Base-by-base conservation (phyloP, 2,329 filamentous ascomycete genomes). In the Zalaria obscura region DNA sequence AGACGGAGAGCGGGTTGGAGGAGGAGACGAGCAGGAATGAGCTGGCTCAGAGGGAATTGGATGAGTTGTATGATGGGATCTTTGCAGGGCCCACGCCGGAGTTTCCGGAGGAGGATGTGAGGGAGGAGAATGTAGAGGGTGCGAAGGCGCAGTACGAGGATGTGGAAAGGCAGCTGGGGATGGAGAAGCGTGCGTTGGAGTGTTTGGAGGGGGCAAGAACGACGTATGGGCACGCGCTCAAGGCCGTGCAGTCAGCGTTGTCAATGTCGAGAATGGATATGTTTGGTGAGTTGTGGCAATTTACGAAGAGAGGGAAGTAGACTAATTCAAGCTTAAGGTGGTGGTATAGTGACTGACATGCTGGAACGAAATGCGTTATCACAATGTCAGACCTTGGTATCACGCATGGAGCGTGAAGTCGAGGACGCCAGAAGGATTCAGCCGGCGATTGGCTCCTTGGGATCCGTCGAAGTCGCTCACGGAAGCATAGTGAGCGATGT, bases 41-140 rank as follows among this genome's bases (percentile, higher is more conserved):
- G 43, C 49, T 56, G 32, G 63, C 69, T 2, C 65, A 72, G 49
- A 45, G 46, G 3, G 64, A 71, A 18, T 63, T 76, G 4, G 69
- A 76, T 46, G 54, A 52, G 3, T 58, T 76, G 3, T 76, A 76
- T 52, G 52, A 66, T n/a, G 61, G 58, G 39, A 67, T 77, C 45
- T 77, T 77, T 50, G 55, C 60, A 6, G 72, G 72, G 0, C 65
- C 67, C 4, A 74, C 70, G 1, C 68, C 68, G 0, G 66, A 63
- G 0, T 68, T 72, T 26, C 69, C 70, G 0, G 67, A 68, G n/a
- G 72, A 76, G 50, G 72, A 76, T 43, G 51, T 56, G 27, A 56
- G 57, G 40, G 70, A 76, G 51, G 45, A 55, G 4, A n/a, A 32
- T 7, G 29, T 32, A n/a, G 7, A 7, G n/a, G 7, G 29, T n/a